Percentiles rank a stretch among this genome's conserved stretches.
phyloP scores from a whole-genome alignment of 2,329 filamentous ascomycete species.

The Ciborinia camelliae region DNA sequence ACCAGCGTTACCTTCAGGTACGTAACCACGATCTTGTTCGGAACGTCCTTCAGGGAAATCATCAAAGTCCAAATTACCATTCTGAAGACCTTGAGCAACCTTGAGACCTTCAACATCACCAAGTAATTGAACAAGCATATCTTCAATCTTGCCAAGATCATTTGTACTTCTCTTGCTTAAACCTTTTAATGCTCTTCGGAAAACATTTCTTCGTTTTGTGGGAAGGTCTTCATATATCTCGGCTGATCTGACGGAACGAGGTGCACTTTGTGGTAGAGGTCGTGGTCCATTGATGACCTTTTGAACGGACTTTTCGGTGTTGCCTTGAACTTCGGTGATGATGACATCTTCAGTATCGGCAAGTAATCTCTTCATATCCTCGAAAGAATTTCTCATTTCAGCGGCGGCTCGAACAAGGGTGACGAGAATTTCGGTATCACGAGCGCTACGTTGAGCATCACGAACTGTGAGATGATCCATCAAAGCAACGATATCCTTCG shows the following conservation, averaged over 20 bases:
- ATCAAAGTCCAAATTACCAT: conserved; percentile 64
- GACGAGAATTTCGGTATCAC: conserved; percentile 94
- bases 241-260: conserved; percentile 47
- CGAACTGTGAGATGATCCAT: conserved; percentile 99
- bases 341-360: conserved; percentile 86
- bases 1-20: conserved; percentile 75
- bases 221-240: conserved; percentile 54
- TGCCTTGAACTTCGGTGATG: conserved; percentile 80
- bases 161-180: conserved; percentile 83
- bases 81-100: conserved; percentile 48
- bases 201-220: conserved; percentile 87
- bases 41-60: conserved; percentile 60
- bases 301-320: conserved; percentile 81
- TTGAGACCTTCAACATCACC: conserved; percentile 87
- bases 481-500: conserved; percentile 90
- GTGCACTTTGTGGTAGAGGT: conserved; percentile 65
- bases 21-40: conserved; percentile 71
- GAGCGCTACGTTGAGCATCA: conserved; percentile 91
- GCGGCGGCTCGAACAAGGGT: conserved; percentile 89
- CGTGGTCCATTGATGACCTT: conserved; percentile 81
- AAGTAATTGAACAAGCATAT: conserved; percentile 87
- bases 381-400: conserved; percentile 95
- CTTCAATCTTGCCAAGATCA: conserved; percentile 83
- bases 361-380: conserved; percentile 90
- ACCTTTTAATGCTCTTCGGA: conserved; percentile 88